Conservation (phyloP, 192 early-diverging fungal species). For the Kappamyces sp. region DNA sequence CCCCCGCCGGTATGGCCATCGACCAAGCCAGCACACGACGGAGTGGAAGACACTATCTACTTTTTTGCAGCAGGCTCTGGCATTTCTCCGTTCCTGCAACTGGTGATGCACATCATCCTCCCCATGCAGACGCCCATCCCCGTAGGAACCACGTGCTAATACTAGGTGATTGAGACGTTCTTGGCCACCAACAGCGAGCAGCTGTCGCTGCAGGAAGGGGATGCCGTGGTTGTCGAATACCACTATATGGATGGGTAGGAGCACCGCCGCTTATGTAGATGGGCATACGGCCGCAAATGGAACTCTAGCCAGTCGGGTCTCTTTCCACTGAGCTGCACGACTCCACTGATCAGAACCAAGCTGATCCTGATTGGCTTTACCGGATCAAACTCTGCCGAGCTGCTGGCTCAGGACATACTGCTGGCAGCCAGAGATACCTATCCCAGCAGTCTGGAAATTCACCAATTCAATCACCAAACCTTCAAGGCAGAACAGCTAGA, state of each 20-base stretch:
- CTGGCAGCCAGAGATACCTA: too few relatives aligned
- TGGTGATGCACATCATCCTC: slow-evolving; percentile 26
- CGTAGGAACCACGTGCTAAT: too few relatives aligned
- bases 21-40: too few relatives aligned
- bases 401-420: too few relatives aligned
- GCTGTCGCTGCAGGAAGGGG: slow-evolving; percentile 17
- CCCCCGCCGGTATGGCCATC: slow-evolving; percentile 8
- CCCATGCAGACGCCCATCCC: slow-evolving; percentile 20
- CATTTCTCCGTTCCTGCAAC: slow-evolving; percentile 36
- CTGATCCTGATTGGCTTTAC: too few relatives aligned
- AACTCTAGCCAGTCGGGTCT: slow-evolving; percentile 24
- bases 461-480: too few relatives aligned
- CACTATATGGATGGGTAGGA: slow-evolving; percentile 39
- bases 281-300: slow-evolving; percentile 18
- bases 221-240: slow-evolving; percentile 19
- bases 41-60: not conserved
- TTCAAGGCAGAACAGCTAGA: too few relatives aligned
- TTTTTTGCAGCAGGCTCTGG: slow-evolving; percentile 25
- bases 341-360: slow-evolving; percentile 11
- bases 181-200: slow-evolving; percentile 19
- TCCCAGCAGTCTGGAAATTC: too few relatives aligned
- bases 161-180: slow-evolving; percentile 14
- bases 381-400: too few relatives aligned
- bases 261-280: too few relatives aligned
- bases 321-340: slow-evolving; percentile 30